phyloP scores from a whole-genome alignment of 176 grass and related monocot species.

The Avena insularis region DNA sequence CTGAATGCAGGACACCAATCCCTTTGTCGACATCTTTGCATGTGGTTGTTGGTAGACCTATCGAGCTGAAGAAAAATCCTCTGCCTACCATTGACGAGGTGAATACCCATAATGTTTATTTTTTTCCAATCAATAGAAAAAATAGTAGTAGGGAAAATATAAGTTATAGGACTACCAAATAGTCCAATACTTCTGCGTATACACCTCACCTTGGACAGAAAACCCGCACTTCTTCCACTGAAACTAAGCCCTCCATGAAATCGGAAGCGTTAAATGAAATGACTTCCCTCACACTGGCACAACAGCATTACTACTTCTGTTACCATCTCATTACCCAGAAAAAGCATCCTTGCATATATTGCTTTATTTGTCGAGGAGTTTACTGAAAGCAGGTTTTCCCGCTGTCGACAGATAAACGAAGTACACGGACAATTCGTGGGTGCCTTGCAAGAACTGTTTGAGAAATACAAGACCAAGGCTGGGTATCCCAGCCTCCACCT shows the following conservation, averaged over 20 bases:
- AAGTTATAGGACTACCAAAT: neutral
- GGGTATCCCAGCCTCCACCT: conserved; percentile 72
- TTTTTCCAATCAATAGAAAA: neutral
- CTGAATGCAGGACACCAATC: conserved; percentile 72
- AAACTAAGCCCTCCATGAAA: neutral
- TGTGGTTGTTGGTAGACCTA: conserved; percentile 86
- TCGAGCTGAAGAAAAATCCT: conserved; percentile 66
- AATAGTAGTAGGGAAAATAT: neutral
- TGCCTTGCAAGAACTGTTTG: conserved; percentile 72
- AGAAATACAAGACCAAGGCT: conserved; percentile 72
- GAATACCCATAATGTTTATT: neutral
- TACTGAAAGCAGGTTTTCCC: conserved; percentile 25
- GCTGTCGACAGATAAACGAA: conserved; percentile 71
- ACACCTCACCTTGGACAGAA: neutral
- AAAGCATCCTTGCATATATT: neutral
- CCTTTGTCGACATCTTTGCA: conserved; percentile 78
- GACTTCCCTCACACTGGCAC: neutral
- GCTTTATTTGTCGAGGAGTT: neutral
- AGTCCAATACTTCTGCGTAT: neutral
- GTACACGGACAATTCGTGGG: conserved; percentile 68
- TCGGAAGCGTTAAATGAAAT: neutral
- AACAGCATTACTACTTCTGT: neutral
- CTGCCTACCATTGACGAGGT: conserved; percentile 88
- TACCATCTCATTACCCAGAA: neutral
- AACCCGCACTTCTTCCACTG: neutral